Base-by-base conservation (phyloP, 306 rosid genomes). In the Quercus gilva region DNA sequence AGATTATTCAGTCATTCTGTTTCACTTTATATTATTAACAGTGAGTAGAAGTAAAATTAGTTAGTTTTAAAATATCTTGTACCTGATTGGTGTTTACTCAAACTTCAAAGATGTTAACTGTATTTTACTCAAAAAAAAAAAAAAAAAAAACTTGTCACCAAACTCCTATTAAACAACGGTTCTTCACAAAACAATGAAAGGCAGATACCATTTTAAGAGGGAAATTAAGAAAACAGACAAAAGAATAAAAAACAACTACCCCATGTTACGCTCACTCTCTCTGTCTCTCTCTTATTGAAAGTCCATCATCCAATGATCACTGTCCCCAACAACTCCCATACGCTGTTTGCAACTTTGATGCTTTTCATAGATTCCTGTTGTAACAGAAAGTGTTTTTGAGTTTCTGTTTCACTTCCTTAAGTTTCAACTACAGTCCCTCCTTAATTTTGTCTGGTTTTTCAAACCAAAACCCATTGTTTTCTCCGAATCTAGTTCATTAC, bases 281-380 rank as follows among this genome's bases (percentile, higher is more conserved):
- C 70, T 68, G 70, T 31, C 75, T 55, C 77, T 55, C 75, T 57
- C 51, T 69, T 74, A 75, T 73, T 52, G 29, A 31, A 53, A 55
- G 68, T 25, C 31, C 51, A n/a, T 18, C 20, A 25, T 26, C 17
- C 10, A 21, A 9, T 33, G 72, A 35, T 67, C 72, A 35, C 52
- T 35, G 26, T 67, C 2, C n/a, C 28, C 52, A 33, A 8, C 7
- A 35, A 67, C 49, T 67, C 28, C 72, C 17, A 35, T 6, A 19
- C 11, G 29, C 29, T 12, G 2, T 12, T 10, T 4, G 25, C 29
- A 25, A 21, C 12, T 65, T 11, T 4, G 49, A 4, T 67, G 10
- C 45, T 33, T 31, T 31, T 18, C 14, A 8, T 18, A 29, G 70
- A 15, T 35, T 35, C 10, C 26, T 29, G 45, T 33, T 41, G 55